Conservation (phyloP, 441 rosid genomes). For the Lepidium campestre region DNA sequence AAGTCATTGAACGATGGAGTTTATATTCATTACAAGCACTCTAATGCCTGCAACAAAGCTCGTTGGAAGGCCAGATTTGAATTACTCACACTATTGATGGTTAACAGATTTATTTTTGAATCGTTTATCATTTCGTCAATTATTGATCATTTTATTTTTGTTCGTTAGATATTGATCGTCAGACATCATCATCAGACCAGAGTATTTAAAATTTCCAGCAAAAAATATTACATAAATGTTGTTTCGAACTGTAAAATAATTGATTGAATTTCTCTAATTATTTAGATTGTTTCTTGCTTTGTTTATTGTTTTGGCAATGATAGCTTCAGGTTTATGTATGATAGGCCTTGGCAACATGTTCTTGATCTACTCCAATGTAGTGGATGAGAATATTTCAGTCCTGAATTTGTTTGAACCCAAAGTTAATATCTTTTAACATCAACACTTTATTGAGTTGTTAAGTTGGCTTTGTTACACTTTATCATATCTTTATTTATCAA, state of each 20-base stretch:
- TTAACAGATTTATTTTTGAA: not conserved
- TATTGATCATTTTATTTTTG: no score
- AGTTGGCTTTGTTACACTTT: not conserved
- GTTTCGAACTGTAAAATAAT: no score
- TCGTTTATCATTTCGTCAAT: no score
- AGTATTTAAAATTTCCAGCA: no score
- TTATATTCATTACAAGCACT: constrained; percentile 60
- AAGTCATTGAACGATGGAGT: constrained; percentile 17
- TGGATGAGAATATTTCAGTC: constrained; percentile 41
- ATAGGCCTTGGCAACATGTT: constrained; percentile 77
- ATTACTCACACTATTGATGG: not conserved
- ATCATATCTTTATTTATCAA: not conserved
- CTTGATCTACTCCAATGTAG: constrained; percentile 50
- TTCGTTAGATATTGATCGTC: no score
- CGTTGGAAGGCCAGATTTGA: constrained; percentile 70
- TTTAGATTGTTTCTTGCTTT: no score
- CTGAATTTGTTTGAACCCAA: constrained; percentile 40
- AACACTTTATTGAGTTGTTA: not conserved
- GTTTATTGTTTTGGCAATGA: constrained; percentile 36
- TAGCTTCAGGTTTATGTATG: constrained; percentile 62
- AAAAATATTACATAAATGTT: not conserved
- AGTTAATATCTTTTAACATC: constrained; percentile 24
- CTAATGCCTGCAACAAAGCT: constrained; percentile 54
- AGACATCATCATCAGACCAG: no score
- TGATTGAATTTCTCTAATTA: no score